Evolutionary conservation across 2,329 filamentous ascomycete species (phyloP).

Genomic region (Diaporthe citri): DNA sequence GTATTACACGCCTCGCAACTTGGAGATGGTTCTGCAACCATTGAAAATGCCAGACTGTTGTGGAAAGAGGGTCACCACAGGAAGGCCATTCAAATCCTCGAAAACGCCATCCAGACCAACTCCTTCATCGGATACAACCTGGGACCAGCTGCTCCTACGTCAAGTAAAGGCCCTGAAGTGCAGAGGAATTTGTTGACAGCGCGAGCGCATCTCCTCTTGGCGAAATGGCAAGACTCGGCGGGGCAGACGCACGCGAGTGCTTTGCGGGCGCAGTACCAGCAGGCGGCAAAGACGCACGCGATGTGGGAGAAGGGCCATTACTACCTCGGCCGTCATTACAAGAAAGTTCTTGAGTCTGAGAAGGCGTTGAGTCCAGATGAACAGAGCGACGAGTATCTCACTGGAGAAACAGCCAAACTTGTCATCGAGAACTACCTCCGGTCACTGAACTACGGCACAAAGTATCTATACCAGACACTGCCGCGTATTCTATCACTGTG

Average conservation of each 20-base stretch:
- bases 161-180: conserved; percentile 55
- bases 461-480: conserved; percentile 95
- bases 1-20: conserved; percentile 89
- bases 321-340: conserved; percentile 96
- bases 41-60: conserved; percentile 92
- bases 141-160: conserved; percentile 52
- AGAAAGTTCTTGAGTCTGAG: conserved; percentile 93
- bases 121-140: conserved; percentile 67
- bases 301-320: conserved; percentile 98
- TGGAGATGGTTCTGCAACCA: conserved; percentile 87
- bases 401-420: conserved; percentile 86
- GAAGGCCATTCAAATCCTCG: conserved; percentile 92
- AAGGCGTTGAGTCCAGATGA: conserved; percentile 81
- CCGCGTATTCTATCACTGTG: conserved; percentile 93
- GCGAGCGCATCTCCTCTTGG: conserved; percentile 86
- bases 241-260: conserved; percentile 90
- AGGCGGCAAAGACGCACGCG: conserved; percentile 76
- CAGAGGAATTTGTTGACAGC: conserved; percentile 75
- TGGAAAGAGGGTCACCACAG: conserved; percentile 95
- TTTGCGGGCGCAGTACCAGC: conserved; percentile 84
- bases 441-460: conserved; percentile 88
- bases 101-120: conserved; percentile 85
- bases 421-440: conserved; percentile 95
- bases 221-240: conserved; percentile 97
- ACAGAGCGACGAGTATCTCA: conserved; percentile 81